Conservation (phyloP, 352 stramenopile genomes). For the Thalassiosira ordinaria region DNA sequence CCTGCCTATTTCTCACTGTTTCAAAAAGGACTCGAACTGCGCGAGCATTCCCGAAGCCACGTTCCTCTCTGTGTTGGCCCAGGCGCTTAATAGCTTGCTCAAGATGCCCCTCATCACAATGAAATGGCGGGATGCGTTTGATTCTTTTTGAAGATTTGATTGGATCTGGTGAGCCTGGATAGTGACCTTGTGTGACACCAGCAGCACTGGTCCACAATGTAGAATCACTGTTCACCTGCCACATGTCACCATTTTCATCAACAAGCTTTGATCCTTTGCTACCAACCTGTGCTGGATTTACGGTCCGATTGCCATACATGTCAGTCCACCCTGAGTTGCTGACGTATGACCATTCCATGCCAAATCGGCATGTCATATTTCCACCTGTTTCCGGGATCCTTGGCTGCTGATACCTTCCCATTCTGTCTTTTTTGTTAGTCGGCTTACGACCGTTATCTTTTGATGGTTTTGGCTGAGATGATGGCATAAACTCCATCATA, state of each 20-base stretch:
- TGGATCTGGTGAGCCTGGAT: conserved; percentile 31
- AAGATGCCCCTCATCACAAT: conserved; percentile 33
- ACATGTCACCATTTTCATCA: conserved; percentile 38
- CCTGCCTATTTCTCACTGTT: conserved; percentile 64
- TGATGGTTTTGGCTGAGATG: conserved; percentile 5
- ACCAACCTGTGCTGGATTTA: conserved; percentile 32
- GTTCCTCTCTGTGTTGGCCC: conserved; percentile 74
- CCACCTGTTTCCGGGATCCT: background rate
- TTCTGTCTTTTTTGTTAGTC: conserved; percentile 30
- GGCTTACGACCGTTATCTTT: conserved; percentile 2
- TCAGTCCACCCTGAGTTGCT: conserved; percentile 36
- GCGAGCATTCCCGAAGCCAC: conserved; percentile 90
- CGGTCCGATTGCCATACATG: conserved; percentile 43
- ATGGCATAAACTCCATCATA: conserved; percentile 44
- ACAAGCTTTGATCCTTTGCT: conserved; percentile 27
- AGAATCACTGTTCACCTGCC: background rate
- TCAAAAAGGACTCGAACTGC: conserved; percentile 87
- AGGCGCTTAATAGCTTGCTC: conserved; percentile 84
- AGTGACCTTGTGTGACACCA: conserved; percentile 30
- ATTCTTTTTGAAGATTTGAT: conserved; percentile 34
- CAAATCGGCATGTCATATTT: conserved; percentile 24
- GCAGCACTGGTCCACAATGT: conserved; percentile 24
- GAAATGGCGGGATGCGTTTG: conserved; percentile 15
- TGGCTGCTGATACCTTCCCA: too few species aligned
- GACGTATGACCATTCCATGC: conserved; percentile 29